phyloP scores from a whole-genome alignment of 768 basidiomycete species.

The Phallus indusiatus region DNA sequence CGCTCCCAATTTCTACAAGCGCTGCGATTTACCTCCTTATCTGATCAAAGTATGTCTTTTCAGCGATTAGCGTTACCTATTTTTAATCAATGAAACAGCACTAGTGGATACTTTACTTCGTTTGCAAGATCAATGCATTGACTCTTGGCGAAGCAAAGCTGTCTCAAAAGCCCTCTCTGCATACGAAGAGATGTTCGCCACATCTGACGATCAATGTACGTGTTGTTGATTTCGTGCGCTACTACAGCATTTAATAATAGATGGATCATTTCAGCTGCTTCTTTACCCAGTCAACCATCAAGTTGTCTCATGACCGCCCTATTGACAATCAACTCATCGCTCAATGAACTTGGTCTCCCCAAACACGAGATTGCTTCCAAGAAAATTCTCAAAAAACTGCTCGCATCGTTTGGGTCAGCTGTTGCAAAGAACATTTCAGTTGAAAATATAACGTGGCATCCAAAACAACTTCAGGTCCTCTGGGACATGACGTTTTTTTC shows the following conservation, averaged over 20 bases:
- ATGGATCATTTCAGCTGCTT: slow-evolving; percentile 3
- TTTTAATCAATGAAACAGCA: slow-evolving; percentile 26
- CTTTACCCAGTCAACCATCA: slow-evolving; percentile 35
- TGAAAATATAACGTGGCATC: slow-evolving; percentile 18
- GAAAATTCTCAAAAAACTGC: slow-evolving; percentile 26
- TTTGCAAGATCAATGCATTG: slow-evolving; percentile 38
- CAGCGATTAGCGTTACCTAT: background rate
- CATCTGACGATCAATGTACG: background rate
- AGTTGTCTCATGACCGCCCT: slow-evolving; percentile 45
- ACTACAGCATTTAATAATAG: background rate
- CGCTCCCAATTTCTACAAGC: slow-evolving; percentile 31
- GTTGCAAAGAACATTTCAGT: slow-evolving; percentile 27
- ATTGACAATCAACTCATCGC: slow-evolving; percentile 39
- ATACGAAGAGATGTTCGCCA: slow-evolving; percentile 4
- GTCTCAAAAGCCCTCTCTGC: slow-evolving; percentile 17
- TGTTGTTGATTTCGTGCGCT: background rate
- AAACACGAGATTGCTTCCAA: slow-evolving; percentile 13
- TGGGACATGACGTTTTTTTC: slow-evolving; percentile 43
- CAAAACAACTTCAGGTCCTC: slow-evolving; percentile 23
- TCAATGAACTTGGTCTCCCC: slow-evolving; percentile 47
- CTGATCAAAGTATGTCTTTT: slow-evolving; percentile 26
- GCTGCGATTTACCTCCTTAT: slow-evolving; percentile 7
- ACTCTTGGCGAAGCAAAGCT: slow-evolving; percentile 44
- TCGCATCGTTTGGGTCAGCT: slow-evolving; percentile 30
- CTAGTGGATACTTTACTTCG: slow-evolving; percentile 35